Evolutionary conservation across 768 basidiomycete genomes (phyloP).

Genomic region (Gautieria morchelliformis): DNA sequence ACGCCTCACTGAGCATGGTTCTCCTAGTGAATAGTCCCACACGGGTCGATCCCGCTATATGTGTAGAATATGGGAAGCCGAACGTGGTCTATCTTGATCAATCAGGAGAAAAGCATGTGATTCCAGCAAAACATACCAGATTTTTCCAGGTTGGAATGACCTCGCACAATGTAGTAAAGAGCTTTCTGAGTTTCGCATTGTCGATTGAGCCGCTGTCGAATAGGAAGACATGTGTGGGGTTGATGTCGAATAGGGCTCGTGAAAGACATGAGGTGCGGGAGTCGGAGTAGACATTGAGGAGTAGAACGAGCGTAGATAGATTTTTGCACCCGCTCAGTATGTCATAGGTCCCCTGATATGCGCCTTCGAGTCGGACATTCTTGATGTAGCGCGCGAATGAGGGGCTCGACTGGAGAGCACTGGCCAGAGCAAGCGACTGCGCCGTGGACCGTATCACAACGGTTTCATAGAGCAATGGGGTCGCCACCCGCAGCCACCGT

Average conservation of each 20-base stretch:
- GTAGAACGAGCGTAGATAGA: not conserved
- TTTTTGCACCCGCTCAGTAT: not conserved
- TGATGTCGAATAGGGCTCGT: not conserved
- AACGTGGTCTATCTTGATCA: not conserved
- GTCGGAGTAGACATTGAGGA: not conserved
- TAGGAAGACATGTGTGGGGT: not conserved
- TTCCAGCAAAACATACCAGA: not conserved
- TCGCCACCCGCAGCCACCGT: constrained; percentile 44
- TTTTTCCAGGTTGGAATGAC: not conserved
- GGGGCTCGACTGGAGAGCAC: constrained; percentile 21
- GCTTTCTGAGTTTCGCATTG: not conserved
- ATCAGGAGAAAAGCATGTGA: not conserved
- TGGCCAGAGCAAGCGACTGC: constrained; percentile 29
- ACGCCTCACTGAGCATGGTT: not conserved
- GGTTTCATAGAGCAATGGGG: constrained; percentile 48
- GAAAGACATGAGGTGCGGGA: not conserved
- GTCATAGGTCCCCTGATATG: not conserved
- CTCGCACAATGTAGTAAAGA: not conserved
- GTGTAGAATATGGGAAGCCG: not conserved
- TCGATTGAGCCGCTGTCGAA: not conserved
- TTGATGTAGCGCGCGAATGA: constrained; percentile 1
- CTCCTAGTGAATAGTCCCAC: not conserved
- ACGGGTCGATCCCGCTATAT: not conserved
- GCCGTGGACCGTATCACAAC: constrained; percentile 32
- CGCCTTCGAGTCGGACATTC: not conserved